phyloP scores from a whole-genome alignment of 2,329 filamentous ascomycete species.

The Fusarium caatingaense region DNA sequence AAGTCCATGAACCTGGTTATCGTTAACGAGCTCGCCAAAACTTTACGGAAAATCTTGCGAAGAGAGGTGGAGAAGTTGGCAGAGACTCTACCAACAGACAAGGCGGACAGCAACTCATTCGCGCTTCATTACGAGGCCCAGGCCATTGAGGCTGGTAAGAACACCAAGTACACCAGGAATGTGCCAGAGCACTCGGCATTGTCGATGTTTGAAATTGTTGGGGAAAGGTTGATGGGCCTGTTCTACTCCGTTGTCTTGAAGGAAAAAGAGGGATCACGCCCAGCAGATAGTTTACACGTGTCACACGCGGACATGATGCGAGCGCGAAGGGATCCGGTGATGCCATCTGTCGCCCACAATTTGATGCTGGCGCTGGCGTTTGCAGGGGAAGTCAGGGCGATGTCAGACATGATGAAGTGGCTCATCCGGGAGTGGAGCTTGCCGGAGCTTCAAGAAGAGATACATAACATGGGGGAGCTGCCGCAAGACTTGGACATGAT shows the following conservation, averaged over 20 bases:
- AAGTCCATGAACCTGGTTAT: conserved; percentile 35
- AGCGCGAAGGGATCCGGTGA: conserved; percentile 49
- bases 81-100: conserved; percentile 26
- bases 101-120: conserved; percentile 22
- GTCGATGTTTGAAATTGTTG: conserved; percentile 36
- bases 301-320: conserved; percentile 50
- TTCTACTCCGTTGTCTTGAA: conserved; percentile 43
- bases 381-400: conserved; percentile 68
- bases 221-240: conserved; percentile 43
- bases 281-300: conserved; percentile 39
- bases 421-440: conserved; percentile 61
- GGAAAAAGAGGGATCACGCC: conserved; percentile 40
- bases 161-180: conserved; percentile 6
- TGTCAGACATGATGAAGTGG: conserved; percentile 70
- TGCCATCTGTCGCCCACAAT: conserved; percentile 59
- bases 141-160: conserved; percentile 19
- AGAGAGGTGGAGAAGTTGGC: conserved; percentile 42
- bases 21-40: conserved; percentile 42
- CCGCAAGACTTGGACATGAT: conserved; percentile 50
- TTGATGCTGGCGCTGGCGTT: conserved; percentile 74
- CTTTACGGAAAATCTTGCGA: conserved; percentile 44
- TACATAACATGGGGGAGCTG: conserved; percentile 51
- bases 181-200: conserved; percentile 12
- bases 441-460: conserved; percentile 50
- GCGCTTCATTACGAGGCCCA: conserved; percentile 32